These are phyloP conservation scores for Cladobotryum protrusum DNA, from an alignment of 2,329 filamentous ascomycete species.

Conservation along the genomic window DNA sequence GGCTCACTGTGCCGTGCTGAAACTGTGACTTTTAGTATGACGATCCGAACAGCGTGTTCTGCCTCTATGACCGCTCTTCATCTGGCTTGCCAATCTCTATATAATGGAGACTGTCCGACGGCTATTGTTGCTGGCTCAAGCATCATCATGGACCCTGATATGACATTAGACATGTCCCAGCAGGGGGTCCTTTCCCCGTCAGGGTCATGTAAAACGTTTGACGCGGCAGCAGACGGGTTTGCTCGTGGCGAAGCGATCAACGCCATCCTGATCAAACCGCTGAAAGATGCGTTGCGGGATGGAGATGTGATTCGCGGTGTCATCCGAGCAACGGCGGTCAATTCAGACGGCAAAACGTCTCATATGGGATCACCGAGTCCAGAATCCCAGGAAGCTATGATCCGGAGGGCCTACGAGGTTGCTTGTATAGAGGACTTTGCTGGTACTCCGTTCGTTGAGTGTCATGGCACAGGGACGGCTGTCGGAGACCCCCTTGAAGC, in stretches of 20 bases:
- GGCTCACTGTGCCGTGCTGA: neutral
- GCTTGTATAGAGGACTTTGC: constrained; percentile 20
- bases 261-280: constrained; percentile 39
- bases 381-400: constrained; percentile 26
- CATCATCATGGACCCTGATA: constrained; percentile 24
- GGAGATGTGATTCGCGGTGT: constrained; percentile 37
- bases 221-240: constrained; percentile 43
- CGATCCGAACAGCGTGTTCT: constrained; percentile 34
- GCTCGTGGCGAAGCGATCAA: constrained; percentile 43
- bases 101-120: constrained; percentile 18
- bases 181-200: constrained; percentile 31
- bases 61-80: constrained; percentile 31
- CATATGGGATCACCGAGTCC: constrained; percentile 35
- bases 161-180: constrained; percentile 23
- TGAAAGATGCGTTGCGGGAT: constrained; percentile 40
- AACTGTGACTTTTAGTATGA: constrained; percentile 13
- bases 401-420: constrained; percentile 23
- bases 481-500: constrained; percentile 33
- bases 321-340: constrained; percentile 31
- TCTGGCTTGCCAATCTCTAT: constrained; percentile 27
- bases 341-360: constrained; percentile 37
- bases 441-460: constrained; percentile 30
- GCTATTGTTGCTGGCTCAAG: constrained; percentile 28
- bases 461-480: constrained; percentile 34
- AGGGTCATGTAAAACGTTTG: constrained; percentile 32